Conservation (phyloP, 805 yeast species). For the Saccharomycopsis amapae region DNA sequence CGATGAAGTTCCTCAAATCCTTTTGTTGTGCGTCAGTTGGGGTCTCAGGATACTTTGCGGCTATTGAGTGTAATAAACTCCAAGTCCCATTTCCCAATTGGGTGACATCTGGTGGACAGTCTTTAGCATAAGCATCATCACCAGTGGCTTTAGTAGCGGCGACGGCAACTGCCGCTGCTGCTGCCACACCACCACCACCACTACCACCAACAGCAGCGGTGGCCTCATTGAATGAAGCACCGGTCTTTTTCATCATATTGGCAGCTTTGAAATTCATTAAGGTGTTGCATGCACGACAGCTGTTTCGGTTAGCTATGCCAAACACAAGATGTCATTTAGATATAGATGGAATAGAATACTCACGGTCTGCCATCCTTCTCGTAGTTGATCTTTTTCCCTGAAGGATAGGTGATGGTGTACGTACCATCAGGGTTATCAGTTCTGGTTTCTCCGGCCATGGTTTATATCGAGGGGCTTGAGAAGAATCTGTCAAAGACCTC, state of each 20-base stretch:
- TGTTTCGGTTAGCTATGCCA: no score
- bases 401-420: conserved; percentile 34
- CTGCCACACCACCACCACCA: conserved; percentile 21
- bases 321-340: no score
- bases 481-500: no score
- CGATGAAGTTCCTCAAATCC: conserved; percentile 65
- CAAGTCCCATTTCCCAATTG: conserved; percentile 80
- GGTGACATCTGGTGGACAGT: conserved; percentile 83
- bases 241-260: conserved; percentile 24
- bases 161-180: conserved; percentile 24
- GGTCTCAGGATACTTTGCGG: conserved; percentile 75
- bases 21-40: conserved; percentile 57
- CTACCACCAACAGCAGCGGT: neutral
- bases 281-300: conserved; percentile 85
- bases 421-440: conserved; percentile 19
- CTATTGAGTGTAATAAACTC: conserved; percentile 86
- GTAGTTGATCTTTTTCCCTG: conserved; percentile 64
- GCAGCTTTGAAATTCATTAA: conserved; percentile 73
- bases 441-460: neutral
- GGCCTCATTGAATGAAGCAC: conserved; percentile 13
- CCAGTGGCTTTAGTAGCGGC: conserved; percentile 12
- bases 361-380: conserved; percentile 94
- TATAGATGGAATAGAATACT: no score
- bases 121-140: conserved; percentile 32
- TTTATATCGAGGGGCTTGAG: no score